Conservation (phyloP, 768 basidiomycete species). For the Boletus rubescentipes region DNA sequence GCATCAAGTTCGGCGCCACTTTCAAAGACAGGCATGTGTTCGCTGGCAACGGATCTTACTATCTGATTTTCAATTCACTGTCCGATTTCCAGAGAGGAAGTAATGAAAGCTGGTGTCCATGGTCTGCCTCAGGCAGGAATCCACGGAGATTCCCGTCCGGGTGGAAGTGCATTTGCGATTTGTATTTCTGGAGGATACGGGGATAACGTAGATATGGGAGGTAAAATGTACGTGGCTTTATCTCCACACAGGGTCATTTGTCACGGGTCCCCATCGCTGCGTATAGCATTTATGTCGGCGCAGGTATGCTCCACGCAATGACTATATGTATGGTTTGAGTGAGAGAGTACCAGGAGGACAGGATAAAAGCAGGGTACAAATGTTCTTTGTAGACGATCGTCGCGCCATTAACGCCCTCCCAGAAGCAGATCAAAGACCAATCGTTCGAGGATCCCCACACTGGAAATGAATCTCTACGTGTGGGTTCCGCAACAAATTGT, state of each 20-base stretch:
- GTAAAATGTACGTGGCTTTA: slow-evolving; percentile 33
- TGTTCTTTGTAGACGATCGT: background rate
- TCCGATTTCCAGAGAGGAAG: slow-evolving; percentile 15
- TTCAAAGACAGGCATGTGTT: slow-evolving; percentile 24
- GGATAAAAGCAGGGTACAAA: slow-evolving; percentile 11
- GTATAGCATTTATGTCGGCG: slow-evolving; percentile 36
- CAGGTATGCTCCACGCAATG: slow-evolving; percentile 14
- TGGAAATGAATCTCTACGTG: slow-evolving; percentile 22
- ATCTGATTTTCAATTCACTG: background rate
- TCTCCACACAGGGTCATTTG: background rate
- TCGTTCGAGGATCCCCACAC: slow-evolving; percentile 15
- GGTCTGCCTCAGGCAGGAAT: slow-evolving; percentile 38
- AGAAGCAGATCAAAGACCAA: slow-evolving; percentile 27
- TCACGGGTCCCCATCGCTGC: slow-evolving; percentile 1
- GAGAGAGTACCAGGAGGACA: slow-evolving; percentile 23
- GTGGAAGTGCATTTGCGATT: slow-evolving; percentile 39
- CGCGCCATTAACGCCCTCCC: background rate
- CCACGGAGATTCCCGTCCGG: slow-evolving; percentile 29
- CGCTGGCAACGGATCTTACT: background rate
- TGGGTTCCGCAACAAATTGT: slow-evolving; percentile 3
- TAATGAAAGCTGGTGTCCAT: slow-evolving; percentile 35
- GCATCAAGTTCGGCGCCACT: slow-evolving; percentile 14
- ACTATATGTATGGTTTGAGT: background rate
- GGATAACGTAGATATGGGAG: slow-evolving; percentile 40
- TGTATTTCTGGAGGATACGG: slow-evolving; percentile 43